These are phyloP conservation scores for Rubroboletus satanas DNA, from an alignment of 768 basidiomycete species.

Conservation along the genomic window DNA sequence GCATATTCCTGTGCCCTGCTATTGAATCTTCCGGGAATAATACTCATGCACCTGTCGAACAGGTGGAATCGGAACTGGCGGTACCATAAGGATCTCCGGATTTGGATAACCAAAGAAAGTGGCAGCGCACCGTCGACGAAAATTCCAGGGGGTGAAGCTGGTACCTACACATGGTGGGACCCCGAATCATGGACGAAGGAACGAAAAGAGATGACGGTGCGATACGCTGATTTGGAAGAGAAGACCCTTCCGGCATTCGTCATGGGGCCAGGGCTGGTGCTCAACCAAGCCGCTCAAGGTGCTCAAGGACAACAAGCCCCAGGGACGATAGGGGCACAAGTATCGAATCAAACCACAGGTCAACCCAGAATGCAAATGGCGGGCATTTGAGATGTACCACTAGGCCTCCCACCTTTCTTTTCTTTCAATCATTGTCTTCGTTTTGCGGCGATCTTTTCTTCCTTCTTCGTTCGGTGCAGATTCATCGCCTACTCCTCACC, in stretches of 20 bases:
- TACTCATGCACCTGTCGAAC: slow-evolving; percentile 8
- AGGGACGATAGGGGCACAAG: slow-evolving; percentile 28
- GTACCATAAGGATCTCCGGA: slow-evolving; percentile 87
- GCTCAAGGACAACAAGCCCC: slow-evolving; percentile 39
- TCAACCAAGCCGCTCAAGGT: slow-evolving; percentile 31
- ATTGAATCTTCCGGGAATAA: neutral
- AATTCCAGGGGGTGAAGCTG: slow-evolving; percentile 78
- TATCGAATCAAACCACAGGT: slow-evolving; percentile 22
- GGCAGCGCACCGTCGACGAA: slow-evolving; percentile 73
- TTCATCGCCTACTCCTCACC: neutral
- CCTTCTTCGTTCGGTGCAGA: slow-evolving; percentile 2
- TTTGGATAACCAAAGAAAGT: slow-evolving; percentile 83
- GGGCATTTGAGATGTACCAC: slow-evolving; percentile 28
- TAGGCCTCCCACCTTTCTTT: neutral
- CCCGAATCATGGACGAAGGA: slow-evolving; percentile 75
- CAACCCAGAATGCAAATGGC: slow-evolving; percentile 36
- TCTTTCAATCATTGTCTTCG: slow-evolving; percentile 7
- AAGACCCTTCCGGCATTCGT: slow-evolving; percentile 62
- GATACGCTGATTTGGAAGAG: slow-evolving; percentile 73
- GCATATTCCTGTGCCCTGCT: slow-evolving; percentile 1
- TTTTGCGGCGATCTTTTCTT: slow-evolving; percentile 11
- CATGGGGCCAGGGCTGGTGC: slow-evolving; percentile 45
- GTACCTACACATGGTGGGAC: slow-evolving; percentile 89
- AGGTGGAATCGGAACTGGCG: slow-evolving; percentile 96
- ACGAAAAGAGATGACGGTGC: slow-evolving; percentile 72